These are phyloP conservation scores for Anthracocystis setariae DNA, from an alignment of 1,284 basidiomycete species.

Conservation along the genomic window DNA sequence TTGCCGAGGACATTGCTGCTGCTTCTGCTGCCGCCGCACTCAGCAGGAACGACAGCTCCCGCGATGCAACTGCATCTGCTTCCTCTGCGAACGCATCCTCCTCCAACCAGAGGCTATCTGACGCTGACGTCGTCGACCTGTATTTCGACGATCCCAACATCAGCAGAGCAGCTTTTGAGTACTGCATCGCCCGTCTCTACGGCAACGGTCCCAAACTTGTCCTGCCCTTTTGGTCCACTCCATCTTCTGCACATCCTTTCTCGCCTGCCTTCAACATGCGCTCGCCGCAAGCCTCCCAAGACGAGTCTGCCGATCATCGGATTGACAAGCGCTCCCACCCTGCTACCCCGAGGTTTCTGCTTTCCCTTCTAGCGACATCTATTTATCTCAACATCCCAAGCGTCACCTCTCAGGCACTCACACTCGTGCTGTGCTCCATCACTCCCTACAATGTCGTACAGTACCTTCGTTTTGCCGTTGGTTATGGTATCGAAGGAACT, in stretches of 20 bases:
- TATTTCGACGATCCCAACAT: constrained; percentile 63
- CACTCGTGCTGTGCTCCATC: constrained; percentile 78
- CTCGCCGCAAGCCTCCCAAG: constrained; percentile 73
- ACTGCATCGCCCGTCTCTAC: constrained; percentile 60
- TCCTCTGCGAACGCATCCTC: constrained; percentile 2
- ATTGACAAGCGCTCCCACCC: constrained; percentile 71
- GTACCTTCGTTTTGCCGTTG: constrained; percentile 86
- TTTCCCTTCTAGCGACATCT: constrained; percentile 85
- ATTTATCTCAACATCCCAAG: constrained; percentile 85
- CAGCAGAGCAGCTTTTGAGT: constrained; percentile 60
- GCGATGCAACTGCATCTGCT: constrained; percentile 5
- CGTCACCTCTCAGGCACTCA: constrained; percentile 79
- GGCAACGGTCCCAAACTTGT: constrained; percentile 56
- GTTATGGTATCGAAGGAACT: constrained; percentile 75
- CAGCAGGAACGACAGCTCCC: constrained; percentile 31
- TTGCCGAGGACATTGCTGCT: constrained; percentile 48
- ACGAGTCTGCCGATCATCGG: constrained; percentile 52
- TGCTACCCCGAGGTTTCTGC: constrained; percentile 81
- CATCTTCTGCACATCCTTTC: constrained; percentile 44
- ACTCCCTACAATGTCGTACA: constrained; percentile 80
- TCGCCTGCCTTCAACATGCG: constrained; percentile 74
- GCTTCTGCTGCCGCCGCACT: constrained; percentile 37
- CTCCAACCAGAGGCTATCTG: constrained; percentile 4
- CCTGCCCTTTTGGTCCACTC: constrained; percentile 56
- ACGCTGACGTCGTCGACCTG: constrained; percentile 39